phyloP scores from a whole-genome alignment of 2,329 filamentous ascomycete species.

The Paecilomyces sp. region DNA sequence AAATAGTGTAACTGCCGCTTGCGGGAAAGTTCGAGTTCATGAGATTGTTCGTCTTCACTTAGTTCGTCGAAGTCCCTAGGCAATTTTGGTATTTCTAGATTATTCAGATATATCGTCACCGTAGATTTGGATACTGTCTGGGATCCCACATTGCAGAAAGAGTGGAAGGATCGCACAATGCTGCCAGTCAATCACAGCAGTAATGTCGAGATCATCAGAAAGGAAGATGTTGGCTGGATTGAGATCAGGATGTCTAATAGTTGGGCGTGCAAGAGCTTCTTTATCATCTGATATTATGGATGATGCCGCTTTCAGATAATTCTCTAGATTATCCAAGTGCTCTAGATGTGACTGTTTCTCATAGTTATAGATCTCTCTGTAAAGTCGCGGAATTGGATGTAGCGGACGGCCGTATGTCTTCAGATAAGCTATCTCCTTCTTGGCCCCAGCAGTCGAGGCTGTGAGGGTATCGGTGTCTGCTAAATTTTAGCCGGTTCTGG shows the following conservation, averaged over 20 bases:
- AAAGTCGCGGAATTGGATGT: constrained; percentile 12
- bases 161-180: constrained; percentile 13
- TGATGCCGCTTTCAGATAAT: constrained; percentile 1
- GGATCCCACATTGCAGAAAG: constrained; percentile 13
- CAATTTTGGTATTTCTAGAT: constrained; percentile 8
- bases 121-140: constrained; percentile 15
- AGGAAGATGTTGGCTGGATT: constrained; percentile 16
- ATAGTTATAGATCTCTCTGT: constrained; percentile 14
- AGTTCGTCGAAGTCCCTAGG: constrained; percentile 13
- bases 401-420: constrained; percentile 14
- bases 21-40: constrained; percentile 14
- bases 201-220: constrained; percentile 10
- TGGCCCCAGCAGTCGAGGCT: constrained; percentile 9
- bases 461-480: constrained; percentile 9
- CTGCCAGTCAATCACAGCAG: constrained; percentile 20
- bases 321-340: constrained; percentile 9
- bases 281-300: background rate
- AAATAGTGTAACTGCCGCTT: constrained; percentile 12
- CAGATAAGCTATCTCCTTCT: constrained; percentile 17
- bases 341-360: constrained; percentile 5
- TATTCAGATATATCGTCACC: constrained; percentile 9
- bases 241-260: constrained; percentile 12
- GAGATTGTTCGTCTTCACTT: constrained; percentile 8
- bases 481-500: background rate
- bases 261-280: constrained; percentile 6